Evolutionary conservation across 352 stramenopile genomes (phyloP), one percentile per base, ranked within the genome.

Genomic region (Phytopythium sindhum): DNA sequence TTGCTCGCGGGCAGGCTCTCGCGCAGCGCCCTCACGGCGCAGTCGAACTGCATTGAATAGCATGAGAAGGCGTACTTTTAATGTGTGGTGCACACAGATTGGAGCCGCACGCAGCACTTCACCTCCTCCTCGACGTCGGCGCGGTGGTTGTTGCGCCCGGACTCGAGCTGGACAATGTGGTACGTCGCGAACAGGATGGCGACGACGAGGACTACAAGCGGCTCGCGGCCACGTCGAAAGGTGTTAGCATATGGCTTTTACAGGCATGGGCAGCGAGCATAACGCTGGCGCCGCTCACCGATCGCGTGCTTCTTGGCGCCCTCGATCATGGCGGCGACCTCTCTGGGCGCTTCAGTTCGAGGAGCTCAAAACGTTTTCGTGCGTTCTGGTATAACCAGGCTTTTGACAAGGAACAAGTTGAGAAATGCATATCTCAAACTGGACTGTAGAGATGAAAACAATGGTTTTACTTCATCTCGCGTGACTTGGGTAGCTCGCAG

Each of bases 131-230:
- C 70, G 19, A 80, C 65, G 19, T 57, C 61, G 29, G 50, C 57
- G 31, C 63, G 62, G 29, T 61, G 67, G 21, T 63, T 66, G 29
- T 63, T 61, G 45, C 81, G 77, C 28, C 81, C 72, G 39, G 69
- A 52, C 69, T 89, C 80, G 41, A 92, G 70, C 39, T 69, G 71
- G 23, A 72, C 77, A 44, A 92, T 75, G 19, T 85, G 81, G 58
- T 86, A 90, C 41, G 79, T 77, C 28, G 81, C 78, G 21, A 86
- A 66, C 45, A 88, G 56, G 57, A 90, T 67, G 15, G 81, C 83
- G 31, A 89, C 60, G 26, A 86, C 11, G 50, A 90, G 71, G 63
- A 89, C 83, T 92, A 31, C n/a, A 1, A 4, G n/a, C 10, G 23
- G 6, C 7, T 31, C 33, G 21, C 33, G 5, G 24, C 14, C 33